Base-by-base conservation (phyloP, 306 rosid species). In the Styphnolobium japonicum region DNA sequence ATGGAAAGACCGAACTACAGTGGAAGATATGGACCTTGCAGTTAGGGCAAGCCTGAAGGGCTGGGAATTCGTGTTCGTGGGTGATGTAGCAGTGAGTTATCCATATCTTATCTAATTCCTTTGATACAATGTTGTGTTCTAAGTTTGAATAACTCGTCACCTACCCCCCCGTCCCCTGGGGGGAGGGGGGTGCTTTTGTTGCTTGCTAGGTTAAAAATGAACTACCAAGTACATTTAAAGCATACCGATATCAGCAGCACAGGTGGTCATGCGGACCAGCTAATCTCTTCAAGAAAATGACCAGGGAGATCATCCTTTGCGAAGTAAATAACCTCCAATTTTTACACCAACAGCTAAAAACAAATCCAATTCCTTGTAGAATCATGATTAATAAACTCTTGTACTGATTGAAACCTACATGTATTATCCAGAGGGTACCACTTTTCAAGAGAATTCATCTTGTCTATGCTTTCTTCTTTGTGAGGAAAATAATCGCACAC, bases 11-110 rank as follows among this genome's bases (percentile, higher is more conserved):
- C 63, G 90, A 67, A 85, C 89, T 33, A 87, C 87, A 2, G 93
- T 87, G 67, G 90, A 89, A 85, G 88, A 89, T 69, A 89, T 85
- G 90, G 93, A 87, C 71, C 88, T 75, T 48, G 88, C 89, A 37
- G 89, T 89, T 69, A 85, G 89, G 14, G 88, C 89, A 71, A 89
- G 93, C 82, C 83, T 89, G 31, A 42, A 67, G 75, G 89, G 90
- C 36, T 89, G 89, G 90, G 88, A 85, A 82, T 87, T 89, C 63
- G 69, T 87, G 70, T 89, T 83, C 1, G 85, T 72, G 48, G 85
- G 93, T 48, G 90, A 85, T 60, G 70, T 87, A 34, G 87, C 51
- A 52, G 90, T 89, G 69, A 78, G 86, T 83, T 62, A 64, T 56
- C 31, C 45, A 25, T 67, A 63, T 52, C 55, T 51, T 23, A 39